Base-by-base conservation (phyloP, 2,329 filamentous ascomycete species). In the Erysiphe pulchra region DNA sequence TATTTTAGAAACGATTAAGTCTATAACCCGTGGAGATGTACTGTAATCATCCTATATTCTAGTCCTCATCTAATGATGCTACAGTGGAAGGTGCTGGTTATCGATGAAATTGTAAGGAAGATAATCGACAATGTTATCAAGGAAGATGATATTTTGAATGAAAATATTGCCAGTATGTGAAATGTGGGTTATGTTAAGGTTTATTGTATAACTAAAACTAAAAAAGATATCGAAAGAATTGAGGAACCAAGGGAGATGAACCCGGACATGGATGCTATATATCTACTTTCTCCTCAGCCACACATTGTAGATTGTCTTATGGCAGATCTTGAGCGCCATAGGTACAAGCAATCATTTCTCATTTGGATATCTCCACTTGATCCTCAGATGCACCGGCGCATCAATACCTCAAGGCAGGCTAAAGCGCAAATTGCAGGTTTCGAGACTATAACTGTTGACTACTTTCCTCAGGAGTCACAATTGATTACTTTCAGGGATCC, bases 91-190 rank as follows among this genome's bases (percentile, higher is more conserved):
- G 82, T 94, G 53, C 67, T 98, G 54, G 78, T 98, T 45, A 68
- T 94, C 56, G 90, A 98, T 63, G 77, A 82, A 53, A 70, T 68
- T 47, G 86, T 83, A 59, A 77, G 78, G 60, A 86, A 80, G 61
- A 72, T 98, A 55, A 71, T 98, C 55, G 79, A 92, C 63, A 92
- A 87, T 67, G 80, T 83, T 42, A 74, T 87, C 59, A 87, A 84
- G 57, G 81, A 94, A 66, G 87, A 98, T 73, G 84, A 94, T 57
- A 92, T 98, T 53, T 78, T 98, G 63, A 92, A 92, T 60, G 76
- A 85, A 63, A 93, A 93, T 60, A 82, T 98, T 62, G 87, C 86
- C 53, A 93, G 86, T 93, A 55, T 41, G 57, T 56, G 7, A 13
- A 32, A 30, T 20, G 17, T 24, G 14, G 17, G 17, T 24, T 37